Percentiles rank a stretch among this genome's conserved stretches.
These are phyloP conservation scores for Elaphomyces granulatus DNA, from an alignment of 495 filamentous ascomycete species.

Conservation along the genomic window DNA sequence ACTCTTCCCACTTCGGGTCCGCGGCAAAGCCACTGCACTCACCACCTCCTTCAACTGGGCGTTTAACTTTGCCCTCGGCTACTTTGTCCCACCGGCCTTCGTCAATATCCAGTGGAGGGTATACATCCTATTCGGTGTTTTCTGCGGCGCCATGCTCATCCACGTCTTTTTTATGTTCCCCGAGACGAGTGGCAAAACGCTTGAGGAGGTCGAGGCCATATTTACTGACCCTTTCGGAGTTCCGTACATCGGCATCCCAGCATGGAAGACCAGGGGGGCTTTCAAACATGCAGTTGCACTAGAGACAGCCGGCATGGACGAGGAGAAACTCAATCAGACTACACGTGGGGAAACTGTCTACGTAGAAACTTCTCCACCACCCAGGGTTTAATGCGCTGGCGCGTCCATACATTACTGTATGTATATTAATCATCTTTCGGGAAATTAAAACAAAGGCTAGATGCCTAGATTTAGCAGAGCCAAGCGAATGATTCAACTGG, in stretches of 20 bases:
- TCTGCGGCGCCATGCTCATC: conserved; percentile 54
- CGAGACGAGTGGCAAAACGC: conserved; percentile 67
- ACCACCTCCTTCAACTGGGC: conserved; percentile 60
- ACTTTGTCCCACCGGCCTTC: conserved; percentile 65
- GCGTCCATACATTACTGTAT: too few species aligned
- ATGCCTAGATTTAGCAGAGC: too few species aligned
- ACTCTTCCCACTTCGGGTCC: conserved; percentile 49
- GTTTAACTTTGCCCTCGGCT: conserved; percentile 68
- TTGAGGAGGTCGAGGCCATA: conserved; percentile 60
- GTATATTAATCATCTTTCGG: too few species aligned
- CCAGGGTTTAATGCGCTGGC: too few species aligned
- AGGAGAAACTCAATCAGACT: conserved; percentile 12
- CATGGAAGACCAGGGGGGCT: conserved; percentile 49
- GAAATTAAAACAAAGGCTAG: too few species aligned
- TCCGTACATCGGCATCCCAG: conserved; percentile 48
- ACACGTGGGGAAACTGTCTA: neutral
- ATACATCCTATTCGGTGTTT: conserved; percentile 64
- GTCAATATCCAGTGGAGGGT: conserved; percentile 58
- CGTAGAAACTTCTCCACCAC: neutral
- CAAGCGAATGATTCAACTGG: too few species aligned
- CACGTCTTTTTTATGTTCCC: conserved; percentile 76
- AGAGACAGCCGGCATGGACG: conserved; percentile 17
- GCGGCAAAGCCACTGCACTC: conserved; percentile 57
- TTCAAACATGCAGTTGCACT: conserved; percentile 18
- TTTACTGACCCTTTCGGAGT: conserved; percentile 49